A percentile compares a stretch with the other conserved stretches of the same genome.
phyloP scores from a whole-genome alignment of 805 yeast genomes.

The Ogataea degrootiae region DNA sequence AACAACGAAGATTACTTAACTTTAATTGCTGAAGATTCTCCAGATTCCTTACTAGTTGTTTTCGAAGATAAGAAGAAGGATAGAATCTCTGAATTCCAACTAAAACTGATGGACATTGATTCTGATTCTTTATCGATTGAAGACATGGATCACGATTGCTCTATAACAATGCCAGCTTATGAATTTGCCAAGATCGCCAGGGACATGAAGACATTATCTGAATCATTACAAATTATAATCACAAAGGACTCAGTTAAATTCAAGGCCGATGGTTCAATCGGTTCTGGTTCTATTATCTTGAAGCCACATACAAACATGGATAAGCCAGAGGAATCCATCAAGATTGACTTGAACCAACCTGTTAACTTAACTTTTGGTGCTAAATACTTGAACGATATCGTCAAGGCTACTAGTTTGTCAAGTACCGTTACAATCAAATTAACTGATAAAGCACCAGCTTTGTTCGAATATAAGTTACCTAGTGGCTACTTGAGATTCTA shows the following conservation, averaged over 20 bases:
- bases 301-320: conserved; percentile 84
- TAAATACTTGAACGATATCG: conserved; percentile 84
- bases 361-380: conserved; percentile 88
- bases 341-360: conserved; percentile 76
- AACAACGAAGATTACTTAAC: conserved; percentile 85
- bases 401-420: conserved; percentile 82
- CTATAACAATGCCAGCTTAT: conserved; percentile 77
- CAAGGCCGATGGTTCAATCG: conserved; percentile 86
- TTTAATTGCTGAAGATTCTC: conserved; percentile 70
- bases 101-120: conserved; percentile 94
- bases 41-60: conserved; percentile 71
- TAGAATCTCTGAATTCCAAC: conserved; percentile 84
- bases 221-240: conserved; percentile 78
- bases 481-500: conserved; percentile 93
- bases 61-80: conserved; percentile 92
- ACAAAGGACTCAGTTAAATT: conserved; percentile 92
- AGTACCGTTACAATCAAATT: conserved; percentile 75
- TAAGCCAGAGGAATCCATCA: conserved; percentile 67
- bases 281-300: conserved; percentile 79
- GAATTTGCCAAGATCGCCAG: conserved; percentile 89
- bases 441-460: conserved; percentile 88
- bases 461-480: conserved; percentile 85
- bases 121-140: conserved; percentile 91
- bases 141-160: conserved; percentile 86
- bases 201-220: conserved; percentile 82